phyloP scores from a whole-genome alignment of 202 grass and related monocot genomes.

The Zoysia matrella region DNA sequence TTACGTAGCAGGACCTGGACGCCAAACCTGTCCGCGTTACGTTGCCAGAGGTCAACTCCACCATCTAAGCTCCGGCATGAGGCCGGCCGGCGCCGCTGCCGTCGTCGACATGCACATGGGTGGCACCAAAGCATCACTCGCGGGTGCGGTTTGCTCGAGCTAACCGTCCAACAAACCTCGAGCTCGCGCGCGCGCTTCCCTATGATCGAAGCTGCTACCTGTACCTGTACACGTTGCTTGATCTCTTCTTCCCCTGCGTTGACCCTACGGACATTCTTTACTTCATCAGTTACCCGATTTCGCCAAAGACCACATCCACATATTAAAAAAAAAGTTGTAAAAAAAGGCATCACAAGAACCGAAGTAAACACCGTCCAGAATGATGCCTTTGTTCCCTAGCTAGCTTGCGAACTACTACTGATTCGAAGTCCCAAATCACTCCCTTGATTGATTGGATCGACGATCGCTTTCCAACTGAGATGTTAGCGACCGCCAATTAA shows the following conservation, averaged over 20 bases:
- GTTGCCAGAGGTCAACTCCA: constrained; percentile 31
- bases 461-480: constrained; percentile 21
- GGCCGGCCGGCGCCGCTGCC: background rate
- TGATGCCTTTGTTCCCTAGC: constrained; percentile 41
- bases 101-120: no score
- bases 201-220: constrained; percentile 8
- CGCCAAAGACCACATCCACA: background rate
- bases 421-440: constrained; percentile 37
- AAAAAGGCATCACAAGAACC: constrained; percentile 37
- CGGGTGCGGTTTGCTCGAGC: no score
- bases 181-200: background rate
- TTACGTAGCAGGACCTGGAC: background rate
- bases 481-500: constrained; percentile 19
- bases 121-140: no score
- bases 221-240: background rate
- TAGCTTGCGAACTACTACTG: background rate
- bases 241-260: constrained; percentile 27
- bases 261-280: constrained; percentile 52
- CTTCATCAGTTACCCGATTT: constrained; percentile 26
- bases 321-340: background rate
- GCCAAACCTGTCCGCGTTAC: constrained; percentile 11
- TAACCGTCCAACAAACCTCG: background rate
- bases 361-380: constrained; percentile 57
- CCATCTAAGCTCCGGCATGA: background rate
- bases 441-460: constrained; percentile 26